Base-by-base conservation (phyloP, 129 eudicot genomes). In the Flaveria trinervia region DNA sequence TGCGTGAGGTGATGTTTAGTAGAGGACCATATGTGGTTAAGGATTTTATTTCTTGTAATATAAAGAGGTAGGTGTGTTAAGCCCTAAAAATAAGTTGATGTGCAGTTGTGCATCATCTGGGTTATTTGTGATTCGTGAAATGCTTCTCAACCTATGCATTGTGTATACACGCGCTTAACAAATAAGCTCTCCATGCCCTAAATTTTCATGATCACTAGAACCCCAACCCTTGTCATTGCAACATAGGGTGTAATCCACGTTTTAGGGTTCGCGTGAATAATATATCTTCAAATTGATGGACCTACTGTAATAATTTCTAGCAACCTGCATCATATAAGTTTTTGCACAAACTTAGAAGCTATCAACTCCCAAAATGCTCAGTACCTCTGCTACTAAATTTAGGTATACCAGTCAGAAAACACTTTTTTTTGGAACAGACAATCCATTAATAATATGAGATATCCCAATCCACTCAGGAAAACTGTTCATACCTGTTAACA, bases 61-160 rank as follows among this genome's bases (percentile, higher is more conserved):
- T 46, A 26, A n/a, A 46, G 46, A 18, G 33, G 68, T 39, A 15
- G 23, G 26, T 15, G 20, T 14, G 39, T 28, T 57, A 73, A 73
- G 56, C 68, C 65, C 18, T 74, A 48, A 49, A 8, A 8, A 50
- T 49, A 14, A 65, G 72, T 49, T 75, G 61, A 64, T 36, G 41
- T 5, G 41, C 41, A 5, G 4, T 36, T 26, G 72, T 48, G 71
- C 64, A 64, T 64, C 72, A 75, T 60, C 43, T 45, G n/a, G 77
- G 41, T 43, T 57, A 43, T 23, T 15, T n/a, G 22, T 44, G 71
- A 61, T 74, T 22, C n/a, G 12, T 23, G 9, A 3, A 57, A 59
- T 59, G 65, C 65, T 23, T 59, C 65, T 59, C 65, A 59, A 20
- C 65, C 33, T 23, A 33, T 3, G 25, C 67, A 61, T 14, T 61